Evolutionary conservation across 2,329 filamentous ascomycete species (phyloP), one percentile per base, ranked within the genome.

Genomic region (Cadophora sp.): DNA sequence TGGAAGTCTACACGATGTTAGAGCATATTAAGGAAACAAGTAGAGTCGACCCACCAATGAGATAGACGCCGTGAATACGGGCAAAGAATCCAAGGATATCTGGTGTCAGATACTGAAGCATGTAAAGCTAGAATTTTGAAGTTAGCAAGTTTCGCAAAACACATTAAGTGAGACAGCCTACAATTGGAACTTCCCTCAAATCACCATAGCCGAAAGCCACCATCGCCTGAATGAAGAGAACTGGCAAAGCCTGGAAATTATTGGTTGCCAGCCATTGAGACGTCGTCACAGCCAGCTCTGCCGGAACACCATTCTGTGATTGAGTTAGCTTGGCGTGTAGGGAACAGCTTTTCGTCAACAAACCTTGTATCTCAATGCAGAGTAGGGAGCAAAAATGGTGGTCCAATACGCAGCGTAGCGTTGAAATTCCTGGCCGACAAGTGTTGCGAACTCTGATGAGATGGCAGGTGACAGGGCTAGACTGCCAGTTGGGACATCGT

Each of bases 31-130:
- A 31, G 26, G 3, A 29, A 4, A 12, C 27, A n/a, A 11, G 16
- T 19, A 12, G 4, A 19, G 1, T n/a, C 12, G 12, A 22, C 59
- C 50, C 16, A 50, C 59, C 59, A 24, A 55, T 56, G 62, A 64
- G 62, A 31, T 64, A 27, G 5, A 64, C 48, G 9, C 50, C 62
- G 24, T 64, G 50, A 27, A 64, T 22, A 8, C 24, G 31, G 51
- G 62, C 62, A 40, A 64, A 64, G 48, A 56, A 56, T 24, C 16
- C 62, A 46, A 64, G 62, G 19, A 67, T 51, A 48, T 67, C 65
- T 29, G 59, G 65, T 22, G 65, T 67, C 59, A 67, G 43, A 53
- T 67, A 67, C 43, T 62, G 65, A 19, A 67, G 59, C 65, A 62
- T 67, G 59, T 67, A 67, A 1, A 63, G 40, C 65, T 67, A 34